Evolutionary conservation across 768 basidiomycete species (phyloP), one percentile per base, ranked within the genome.

Genomic region (Candolleomyces aberdarensis): DNA sequence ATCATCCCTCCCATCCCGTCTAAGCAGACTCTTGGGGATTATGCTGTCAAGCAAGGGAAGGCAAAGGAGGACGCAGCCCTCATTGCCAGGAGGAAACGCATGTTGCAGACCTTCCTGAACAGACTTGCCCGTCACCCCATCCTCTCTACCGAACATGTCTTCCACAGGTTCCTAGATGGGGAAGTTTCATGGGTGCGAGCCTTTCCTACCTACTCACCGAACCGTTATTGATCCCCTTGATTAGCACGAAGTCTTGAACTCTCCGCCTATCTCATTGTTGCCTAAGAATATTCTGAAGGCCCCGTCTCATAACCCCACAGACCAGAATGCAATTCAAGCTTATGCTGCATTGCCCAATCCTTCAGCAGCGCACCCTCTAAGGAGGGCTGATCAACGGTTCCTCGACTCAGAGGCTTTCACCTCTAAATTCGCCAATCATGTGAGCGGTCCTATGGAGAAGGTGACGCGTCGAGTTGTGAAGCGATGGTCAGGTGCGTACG

Each of bases 1-100:
- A 98, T 99, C 68, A 89, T 99, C 62, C 96, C 97, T 2, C 97
- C 97, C 47, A 97, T 99, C 56, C 97, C 97, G 3, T 95, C 92
- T 1, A 98, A 99, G 75, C 94, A 98, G 75, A 90, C 91, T 1
- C 80, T 99, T 43, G 86, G 93, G 8, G 97, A 98, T 68, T 99
- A 99, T 78, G 97, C 97, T 1, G 89, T 95, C 63, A 98, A 98
- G 74, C 95, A 95, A 69, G 88, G 84, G 14, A 97, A 96, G 74
- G 97, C 96, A 22, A 98, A 96, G 70, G 97, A 99, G 70, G 97
- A 99, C 71, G 86, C 87, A 3, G 83, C 89, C 1, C 85, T 98
- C 78, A 98, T 99, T 71, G 85, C 93, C 2, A 81, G 92, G 64
- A 83, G 97, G 63, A 96, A 94, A 73, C 87, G 97, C 52, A 93